Evolutionary conservation across 192 early-diverging fungal species (phyloP).

Genomic region (Linnemannia schmuckeri): DNA sequence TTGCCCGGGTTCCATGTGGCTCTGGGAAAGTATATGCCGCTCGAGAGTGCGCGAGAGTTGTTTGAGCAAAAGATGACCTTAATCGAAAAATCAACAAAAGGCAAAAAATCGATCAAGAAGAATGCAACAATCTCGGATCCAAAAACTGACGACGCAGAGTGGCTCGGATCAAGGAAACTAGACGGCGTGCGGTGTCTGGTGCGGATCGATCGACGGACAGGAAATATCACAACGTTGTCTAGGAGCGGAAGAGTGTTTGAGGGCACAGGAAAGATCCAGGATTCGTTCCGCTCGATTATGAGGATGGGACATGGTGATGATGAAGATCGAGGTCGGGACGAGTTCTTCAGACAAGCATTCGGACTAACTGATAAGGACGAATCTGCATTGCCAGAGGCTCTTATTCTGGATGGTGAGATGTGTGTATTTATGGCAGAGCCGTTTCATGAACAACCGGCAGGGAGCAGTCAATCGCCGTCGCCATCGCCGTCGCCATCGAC

Average conservation of each 20-base stretch:
- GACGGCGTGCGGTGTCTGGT: constrained; percentile 67
- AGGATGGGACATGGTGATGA: not conserved
- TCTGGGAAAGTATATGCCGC: constrained; percentile 16
- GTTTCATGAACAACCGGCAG: not conserved
- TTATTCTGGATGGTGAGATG: constrained; percentile 66
- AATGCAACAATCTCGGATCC: not conserved
- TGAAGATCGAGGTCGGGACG: not conserved
- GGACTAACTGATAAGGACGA: not conserved
- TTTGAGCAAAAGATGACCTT: not conserved
- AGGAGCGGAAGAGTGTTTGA: constrained; percentile 56
- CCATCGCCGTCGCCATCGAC: too few relatives aligned
- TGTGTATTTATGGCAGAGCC: constrained; percentile 54
- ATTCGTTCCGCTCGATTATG: constrained; percentile 15
- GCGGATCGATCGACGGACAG: constrained; percentile 27
- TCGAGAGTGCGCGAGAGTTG: constrained; percentile 13
- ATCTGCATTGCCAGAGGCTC: not conserved
- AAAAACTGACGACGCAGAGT: constrained; percentile 9
- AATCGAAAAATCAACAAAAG: not conserved
- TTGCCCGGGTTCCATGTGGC: constrained; percentile 39
- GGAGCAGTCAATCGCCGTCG: not conserved
- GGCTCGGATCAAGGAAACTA: constrained; percentile 64
- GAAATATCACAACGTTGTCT: constrained; percentile 52
- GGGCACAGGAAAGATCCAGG: constrained; percentile 31
- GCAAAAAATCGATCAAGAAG: not conserved
- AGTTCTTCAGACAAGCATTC: constrained; percentile 22